Evolutionary conservation across 2,329 filamentous ascomycete genomes (phyloP).

Genomic region (Basipetospora chlamydospora): DNA sequence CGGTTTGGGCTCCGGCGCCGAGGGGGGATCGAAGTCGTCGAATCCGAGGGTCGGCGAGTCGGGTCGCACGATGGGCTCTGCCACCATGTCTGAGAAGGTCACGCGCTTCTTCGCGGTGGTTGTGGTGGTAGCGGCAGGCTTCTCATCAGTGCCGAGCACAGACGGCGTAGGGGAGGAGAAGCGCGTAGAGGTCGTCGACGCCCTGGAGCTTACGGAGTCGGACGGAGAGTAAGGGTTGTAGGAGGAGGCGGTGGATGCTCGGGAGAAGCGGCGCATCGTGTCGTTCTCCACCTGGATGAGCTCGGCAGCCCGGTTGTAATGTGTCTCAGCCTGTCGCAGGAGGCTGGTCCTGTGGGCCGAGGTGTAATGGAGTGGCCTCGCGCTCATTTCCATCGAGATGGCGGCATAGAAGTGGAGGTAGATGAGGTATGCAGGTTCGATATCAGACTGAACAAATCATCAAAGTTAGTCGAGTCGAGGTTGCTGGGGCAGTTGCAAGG

Average conservation of each 20-base stretch:
- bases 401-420: conserved; percentile 50
- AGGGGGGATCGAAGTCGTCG: conserved; percentile 24
- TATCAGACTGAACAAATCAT: conserved; percentile 14
- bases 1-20: conserved; percentile 4
- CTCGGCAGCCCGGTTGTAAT: conserved; percentile 33
- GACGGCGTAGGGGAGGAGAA: conserved; percentile 34
- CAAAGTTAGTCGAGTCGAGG: conserved; percentile 10
- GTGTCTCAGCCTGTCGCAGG: conserved; percentile 33
- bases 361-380: conserved; percentile 29
- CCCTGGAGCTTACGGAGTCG: conserved; percentile 28
- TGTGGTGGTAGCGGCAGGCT: conserved; percentile 5
- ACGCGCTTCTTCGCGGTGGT: conserved; percentile 21
- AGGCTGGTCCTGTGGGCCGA: conserved; percentile 31
- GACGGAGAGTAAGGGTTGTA: conserved; percentile 31
- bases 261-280: conserved; percentile 21
- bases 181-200: conserved; percentile 25
- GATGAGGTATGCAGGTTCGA: conserved; percentile 40
- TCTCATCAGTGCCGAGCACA: conserved; percentile 22
- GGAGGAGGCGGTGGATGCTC: conserved; percentile 22
- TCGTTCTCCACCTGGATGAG: conserved; percentile 34
- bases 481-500: too few relatives aligned
- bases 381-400: conserved; percentile 42
- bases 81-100: conserved; percentile 20
- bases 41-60: conserved; percentile 47
- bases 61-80: conserved; percentile 36